Evolutionary conservation across 1,284 basidiomycete genomes (phyloP), one percentile per base, ranked within the genome.

Genomic region (Mrakiaceae sp.): DNA sequence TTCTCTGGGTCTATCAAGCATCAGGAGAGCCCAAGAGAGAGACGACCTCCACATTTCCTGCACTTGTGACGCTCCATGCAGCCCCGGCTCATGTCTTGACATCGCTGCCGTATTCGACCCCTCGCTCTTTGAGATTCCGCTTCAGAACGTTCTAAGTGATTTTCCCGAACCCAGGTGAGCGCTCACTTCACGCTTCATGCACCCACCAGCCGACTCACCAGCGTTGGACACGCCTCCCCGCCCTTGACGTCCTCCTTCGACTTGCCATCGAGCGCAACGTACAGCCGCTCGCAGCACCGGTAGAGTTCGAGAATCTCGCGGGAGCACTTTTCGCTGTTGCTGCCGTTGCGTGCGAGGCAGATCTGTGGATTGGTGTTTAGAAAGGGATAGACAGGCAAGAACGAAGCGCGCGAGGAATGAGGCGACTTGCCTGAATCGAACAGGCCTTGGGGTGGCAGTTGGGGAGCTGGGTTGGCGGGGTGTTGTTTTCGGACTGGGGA

Each of bases 221-320:
- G 55, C 4, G 39, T 58, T 6, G 64, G 64, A 53, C 64, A 66
- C 0, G 52, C 55, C 42, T 66, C 64, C 10, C 55, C 60, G 14
- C 64, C 64, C 5, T 60, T 51, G 11, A 65, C 59, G 42, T 43
- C 42, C 47, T 61, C 60, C 4, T 3, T 14, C 55, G 4, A 6
- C 5, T 43, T 10, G n/a, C 64, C 64, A 2, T 47, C 57, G 39
- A 49, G 53, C 16, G 27, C 42, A 16, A n/a, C 47, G 27, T 58
- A 51, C 50, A 57, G 47, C n/a, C 8, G n/a, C 12, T 49, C 51
- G 47, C 50, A 48, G 42, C 62, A 62, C 39, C 49, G 54, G 58
- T 63, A 68, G 46, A 67, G 66, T 44, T 52, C 27, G 42, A 66
- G 42, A 51, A 69, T 63, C 66, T 68, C 58, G 62, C 52, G 42